These are phyloP conservation scores for Pythium coloratum DNA, from an alignment of 352 stramenopile genomes.

Conservation along the genomic window DNA sequence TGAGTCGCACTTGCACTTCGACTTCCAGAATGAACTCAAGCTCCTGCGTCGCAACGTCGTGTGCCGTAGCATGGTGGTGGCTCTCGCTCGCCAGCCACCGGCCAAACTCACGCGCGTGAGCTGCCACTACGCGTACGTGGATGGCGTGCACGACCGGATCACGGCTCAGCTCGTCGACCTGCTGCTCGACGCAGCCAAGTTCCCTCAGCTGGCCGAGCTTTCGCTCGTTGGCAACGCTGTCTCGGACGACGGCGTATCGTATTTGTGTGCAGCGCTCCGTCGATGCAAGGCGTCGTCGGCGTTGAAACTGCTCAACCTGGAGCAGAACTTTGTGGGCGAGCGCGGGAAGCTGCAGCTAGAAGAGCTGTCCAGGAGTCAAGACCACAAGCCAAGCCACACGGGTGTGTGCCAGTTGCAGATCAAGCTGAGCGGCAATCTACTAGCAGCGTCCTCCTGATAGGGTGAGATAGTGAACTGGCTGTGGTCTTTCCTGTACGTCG, in stretches of 20 bases:
- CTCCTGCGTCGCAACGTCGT: constrained; percentile 27
- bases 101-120: constrained; percentile 15
- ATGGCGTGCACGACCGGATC: constrained; percentile 35
- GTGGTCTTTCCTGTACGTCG: too few relatives aligned
- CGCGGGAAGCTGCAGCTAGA: constrained; percentile 23
- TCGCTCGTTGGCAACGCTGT: constrained; percentile 36
- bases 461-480: too few relatives aligned
- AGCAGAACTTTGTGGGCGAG: constrained; percentile 40
- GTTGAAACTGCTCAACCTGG: constrained; percentile 26
- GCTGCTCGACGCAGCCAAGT: constrained; percentile 13
- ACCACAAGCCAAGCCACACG: background rate
- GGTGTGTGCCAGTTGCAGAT: background rate
- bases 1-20: constrained; percentile 23
- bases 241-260: constrained; percentile 31
- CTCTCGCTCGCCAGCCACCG: constrained; percentile 11
- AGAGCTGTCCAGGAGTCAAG: constrained; percentile 3
- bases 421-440: constrained; percentile 21
- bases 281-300: background rate
- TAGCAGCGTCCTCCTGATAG: constrained; percentile 1
- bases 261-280: constrained; percentile 16
- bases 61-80: constrained; percentile 24
- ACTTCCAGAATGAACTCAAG: constrained; percentile 27
- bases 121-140: constrained; percentile 31
- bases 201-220: constrained; percentile 23
- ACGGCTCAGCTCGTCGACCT: constrained; percentile 26